phyloP scores from a whole-genome alignment of 108 stramenopile genomes.

The Hondaea fermentalgiana region DNA sequence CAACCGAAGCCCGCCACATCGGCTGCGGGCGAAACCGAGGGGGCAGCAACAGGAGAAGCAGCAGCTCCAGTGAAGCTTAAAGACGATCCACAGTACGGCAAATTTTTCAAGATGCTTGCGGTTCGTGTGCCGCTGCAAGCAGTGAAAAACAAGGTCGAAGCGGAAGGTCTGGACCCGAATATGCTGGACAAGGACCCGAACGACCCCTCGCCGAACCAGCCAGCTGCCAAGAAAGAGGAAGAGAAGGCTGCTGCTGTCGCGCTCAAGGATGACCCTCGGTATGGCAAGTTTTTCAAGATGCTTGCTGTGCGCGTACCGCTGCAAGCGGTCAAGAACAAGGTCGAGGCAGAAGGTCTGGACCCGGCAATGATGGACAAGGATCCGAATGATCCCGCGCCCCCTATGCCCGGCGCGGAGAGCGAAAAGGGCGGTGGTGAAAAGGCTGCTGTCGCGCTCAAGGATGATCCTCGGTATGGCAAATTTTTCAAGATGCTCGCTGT shows the following conservation, averaged over 20 bases:
- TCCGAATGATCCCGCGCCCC: background rate
- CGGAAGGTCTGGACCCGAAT: no score
- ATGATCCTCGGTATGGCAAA: background rate
- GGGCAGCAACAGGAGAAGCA: background rate
- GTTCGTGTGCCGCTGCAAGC: no score
- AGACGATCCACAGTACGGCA: background rate
- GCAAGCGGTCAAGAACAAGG: background rate
- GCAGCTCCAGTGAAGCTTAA: background rate
- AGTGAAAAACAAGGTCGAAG: no score
- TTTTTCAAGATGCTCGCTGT: background rate
- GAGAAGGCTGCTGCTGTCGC: background rate
- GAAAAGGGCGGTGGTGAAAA: background rate
- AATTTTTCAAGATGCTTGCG: background rate
- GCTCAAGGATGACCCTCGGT: background rate
- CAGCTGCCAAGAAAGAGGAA: background rate
- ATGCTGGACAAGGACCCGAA: no score
- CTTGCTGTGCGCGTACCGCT: background rate
- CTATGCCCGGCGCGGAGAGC: background rate
- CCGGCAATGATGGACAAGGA: background rate
- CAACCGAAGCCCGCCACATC: background rate
- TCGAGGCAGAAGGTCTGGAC: background rate
- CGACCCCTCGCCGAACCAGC: no score
- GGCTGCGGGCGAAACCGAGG: no score
- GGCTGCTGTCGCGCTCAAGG: background rate
- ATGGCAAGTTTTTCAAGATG: background rate